Evolutionary conservation across 1,139 yeast species (phyloP), one percentile per base, ranked within the genome.

Genomic region (Saccharomyces hybrid): DNA sequence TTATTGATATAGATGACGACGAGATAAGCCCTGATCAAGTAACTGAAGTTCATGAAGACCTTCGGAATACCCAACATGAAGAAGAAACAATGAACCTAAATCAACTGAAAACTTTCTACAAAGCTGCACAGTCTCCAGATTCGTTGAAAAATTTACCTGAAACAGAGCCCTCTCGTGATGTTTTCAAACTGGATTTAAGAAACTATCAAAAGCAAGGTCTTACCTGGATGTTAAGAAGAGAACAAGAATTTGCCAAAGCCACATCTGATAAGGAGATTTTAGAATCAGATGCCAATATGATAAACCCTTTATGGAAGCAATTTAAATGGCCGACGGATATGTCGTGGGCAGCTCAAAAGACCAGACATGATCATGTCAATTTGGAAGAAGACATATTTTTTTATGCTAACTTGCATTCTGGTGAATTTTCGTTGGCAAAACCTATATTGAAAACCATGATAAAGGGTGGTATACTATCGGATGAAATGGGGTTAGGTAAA

Each of bases 401-500:
- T 64, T 93, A 86, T 69, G 90, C 87, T 19, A 93, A 91, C 65
- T 73, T 89, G 58, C 88, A 86, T 67, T 83, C 86, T 55, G 97
- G 97, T 2, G 93, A 87, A 58, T 78, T 93, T 56, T 83, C 95
- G 0, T 64, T 81, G 21, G 78, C 78, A 19, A 82, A 79, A 60
- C 98, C 98, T 1, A 59, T 81, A 4, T 70, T 85, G 6, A 80
- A 78, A 57, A 75, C 84, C 0, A 71, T 79, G 34, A 76, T 83
- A 44, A 73, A 74, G 57, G 98, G 99, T 24, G 99, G 99, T 0
- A 88, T 91, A 16, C 73, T 91, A n/a, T 96, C 97, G 0, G 98
- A 91, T 71, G 98, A 91, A 68, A 91, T 91, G 98, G 98, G 98
- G 0, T 75, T 91, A 6, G 98, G 98, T 48, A 91, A 91, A 66